These are phyloP conservation scores for Thoreauomyces humboldtii DNA, from an alignment of 192 early-diverging fungal species.

Conservation along the genomic window DNA sequence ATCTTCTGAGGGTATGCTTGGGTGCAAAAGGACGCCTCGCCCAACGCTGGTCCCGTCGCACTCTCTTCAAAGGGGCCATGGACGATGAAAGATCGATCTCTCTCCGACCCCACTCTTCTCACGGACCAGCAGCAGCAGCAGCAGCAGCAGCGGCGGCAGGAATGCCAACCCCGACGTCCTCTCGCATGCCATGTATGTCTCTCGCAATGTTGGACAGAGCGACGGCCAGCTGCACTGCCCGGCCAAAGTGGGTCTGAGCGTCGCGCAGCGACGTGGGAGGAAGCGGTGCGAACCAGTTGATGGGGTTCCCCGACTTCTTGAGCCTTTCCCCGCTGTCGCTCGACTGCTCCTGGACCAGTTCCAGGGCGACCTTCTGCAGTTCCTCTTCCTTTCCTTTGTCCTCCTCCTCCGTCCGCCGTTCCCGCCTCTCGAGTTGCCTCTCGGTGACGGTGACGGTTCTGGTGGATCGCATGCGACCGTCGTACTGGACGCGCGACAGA, in stretches of 20 bases:
- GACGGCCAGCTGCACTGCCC: not conserved
- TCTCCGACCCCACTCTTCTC: no score
- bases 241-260: conserved; percentile 1
- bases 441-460: not conserved
- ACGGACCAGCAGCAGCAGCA: no score
- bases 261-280: not conserved
- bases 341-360: not conserved
- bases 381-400: not conserved
- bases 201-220: not conserved
- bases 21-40: no score
- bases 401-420: no score
- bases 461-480: not conserved
- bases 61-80: no score
- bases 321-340: not conserved
- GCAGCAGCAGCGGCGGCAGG: no score
- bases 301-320: not conserved
- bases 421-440: not conserved
- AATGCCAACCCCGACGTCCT: no score
- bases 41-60: no score
- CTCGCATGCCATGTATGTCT: no score
- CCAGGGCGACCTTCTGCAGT: not conserved
- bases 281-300: conserved; percentile 1
- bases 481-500: conserved; percentile 3
- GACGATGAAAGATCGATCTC: no score
- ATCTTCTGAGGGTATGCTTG: no score